A percentile compares a stretch with the other conserved stretches of the same genome.
phyloP scores from a whole-genome alignment of 2,329 filamentous ascomycete species.

The Nothophoma quercina region DNA sequence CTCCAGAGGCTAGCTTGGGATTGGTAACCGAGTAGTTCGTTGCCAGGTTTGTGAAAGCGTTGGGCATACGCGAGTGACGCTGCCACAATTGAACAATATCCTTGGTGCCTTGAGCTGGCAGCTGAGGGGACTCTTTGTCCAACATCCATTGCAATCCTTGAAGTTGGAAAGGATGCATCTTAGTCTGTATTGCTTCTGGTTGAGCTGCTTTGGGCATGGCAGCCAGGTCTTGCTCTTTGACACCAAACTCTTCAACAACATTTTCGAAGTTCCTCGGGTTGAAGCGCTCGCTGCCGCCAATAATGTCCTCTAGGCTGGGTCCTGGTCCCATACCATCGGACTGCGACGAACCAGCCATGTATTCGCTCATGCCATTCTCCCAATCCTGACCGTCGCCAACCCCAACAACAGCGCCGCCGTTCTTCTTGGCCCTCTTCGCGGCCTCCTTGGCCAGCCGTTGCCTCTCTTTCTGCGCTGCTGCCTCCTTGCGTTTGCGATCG shows the following conservation, averaged over 20 bases:
- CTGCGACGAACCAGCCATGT: conserved; percentile 34
- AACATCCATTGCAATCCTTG: conserved; percentile 84
- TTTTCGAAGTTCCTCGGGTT: conserved; percentile 70
- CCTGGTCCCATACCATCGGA: conserved; percentile 44
- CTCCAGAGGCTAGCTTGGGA: conserved; percentile 76
- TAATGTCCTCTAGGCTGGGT: conserved; percentile 67
- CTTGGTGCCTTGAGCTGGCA: conserved; percentile 66
- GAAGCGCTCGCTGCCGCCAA: conserved; percentile 71
- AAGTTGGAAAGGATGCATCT: conserved; percentile 78
- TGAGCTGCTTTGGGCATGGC: conserved; percentile 76
- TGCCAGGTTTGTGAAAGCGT: conserved; percentile 70
- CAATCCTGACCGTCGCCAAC: conserved; percentile 38
- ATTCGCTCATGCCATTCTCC: conserved; percentile 37
- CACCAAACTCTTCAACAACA: conserved; percentile 73
- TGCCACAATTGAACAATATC: conserved; percentile 83
- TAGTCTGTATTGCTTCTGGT: conserved; percentile 69
- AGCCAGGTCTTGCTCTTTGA: conserved; percentile 73
- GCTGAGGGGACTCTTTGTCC: conserved; percentile 73
- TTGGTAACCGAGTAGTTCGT: conserved; percentile 70
- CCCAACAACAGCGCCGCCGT: conserved; percentile 43
- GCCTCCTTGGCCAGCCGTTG: conserved; percentile 55
- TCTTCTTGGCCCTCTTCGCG: conserved; percentile 41
- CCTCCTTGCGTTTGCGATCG: conserved; percentile 58
- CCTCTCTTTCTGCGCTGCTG: conserved; percentile 64
- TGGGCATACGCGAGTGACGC: conserved; percentile 50